Evolutionary conservation across 441 rosid species (phyloP), one percentile per base, ranked within the genome.

Genomic region (Euphorbia corollata): DNA sequence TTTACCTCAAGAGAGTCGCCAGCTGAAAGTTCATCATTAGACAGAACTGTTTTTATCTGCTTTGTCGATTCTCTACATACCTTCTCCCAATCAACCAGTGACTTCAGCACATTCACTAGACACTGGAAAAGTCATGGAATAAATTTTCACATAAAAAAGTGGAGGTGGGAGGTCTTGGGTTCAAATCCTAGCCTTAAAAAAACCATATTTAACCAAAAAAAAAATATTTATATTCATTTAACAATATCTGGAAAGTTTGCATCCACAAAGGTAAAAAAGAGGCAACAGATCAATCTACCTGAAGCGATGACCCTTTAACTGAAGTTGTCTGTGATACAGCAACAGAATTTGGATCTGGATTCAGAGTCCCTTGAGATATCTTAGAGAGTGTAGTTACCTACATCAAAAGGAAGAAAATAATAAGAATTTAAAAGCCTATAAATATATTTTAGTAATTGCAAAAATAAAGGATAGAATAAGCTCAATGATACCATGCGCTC

Each of bases 81-180:
- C 80, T 83, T 90, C 87, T 90, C 98, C 99, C 99, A 92, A 65
- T 92, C 97, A 80, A 96, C 96, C 76, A 92, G 81, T 67, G 97
- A 96, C 76, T 92, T 92, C 57, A 96, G 86, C 71, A 92, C 90
- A 68, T 78, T 90, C 67, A 96, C 96, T 57, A 96, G 90, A 83
- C 98, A 92, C 99, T 96, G 83, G 15, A 79, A 57, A 73, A 63
- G 76, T 73, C 70, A 68, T 68, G 68, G 68, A 73, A 75, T 68
- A 78, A 75, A 38, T 63, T 73, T 69, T 73, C 51, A 59, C 64
- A 58, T 53, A 73, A 60, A 41, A 2, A 38, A 38, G 8, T 38
- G 41, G 41, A 38, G 41, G 41, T 38, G 41, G 41, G 41, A 38
- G 41, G 2, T 38, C 41, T 6, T 38, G 41, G 41, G 41, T 38